Evolutionary conservation across 768 basidiomycete genomes (phyloP).

Genomic region (Albatrellus ellisii): DNA sequence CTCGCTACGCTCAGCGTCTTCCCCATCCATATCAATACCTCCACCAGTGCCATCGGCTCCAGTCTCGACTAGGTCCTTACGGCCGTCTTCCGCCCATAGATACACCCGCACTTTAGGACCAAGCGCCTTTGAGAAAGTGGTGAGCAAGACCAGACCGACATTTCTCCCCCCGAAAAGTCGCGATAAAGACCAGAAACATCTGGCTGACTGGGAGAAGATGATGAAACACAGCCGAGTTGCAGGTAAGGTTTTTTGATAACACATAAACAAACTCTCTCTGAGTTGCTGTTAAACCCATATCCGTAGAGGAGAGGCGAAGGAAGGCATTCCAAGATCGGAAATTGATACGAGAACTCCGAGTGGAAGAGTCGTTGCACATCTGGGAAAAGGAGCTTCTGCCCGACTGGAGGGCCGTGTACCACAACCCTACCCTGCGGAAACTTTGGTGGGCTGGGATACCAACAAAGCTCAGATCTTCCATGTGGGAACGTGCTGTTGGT

Average conservation of each 20-base stretch:
- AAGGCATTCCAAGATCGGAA: conserved; percentile 51
- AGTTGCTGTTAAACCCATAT: not conserved
- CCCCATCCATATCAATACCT: conserved; percentile 18
- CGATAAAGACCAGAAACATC: conserved; percentile 70
- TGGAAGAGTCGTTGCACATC: conserved; percentile 53
- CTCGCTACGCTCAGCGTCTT: not conserved
- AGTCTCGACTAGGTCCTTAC: conserved; percentile 14
- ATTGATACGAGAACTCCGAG: conserved; percentile 45
- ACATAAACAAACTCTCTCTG: not conserved
- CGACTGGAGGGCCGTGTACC: conserved; percentile 68
- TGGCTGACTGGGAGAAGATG: conserved; percentile 81
- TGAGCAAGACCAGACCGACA: conserved; percentile 73
- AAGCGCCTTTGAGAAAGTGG: conserved; percentile 62
- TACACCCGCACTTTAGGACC: conserved; percentile 47
- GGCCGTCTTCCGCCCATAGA: conserved; percentile 17
- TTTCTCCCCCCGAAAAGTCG: conserved; percentile 76
- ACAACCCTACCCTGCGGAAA: conserved; percentile 47
- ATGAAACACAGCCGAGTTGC: conserved; percentile 67
- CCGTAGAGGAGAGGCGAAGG: conserved; percentile 56
- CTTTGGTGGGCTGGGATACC: conserved; percentile 90
- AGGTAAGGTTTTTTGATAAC: conserved; percentile 33
- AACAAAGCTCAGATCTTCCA: conserved; percentile 56
- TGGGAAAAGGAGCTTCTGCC: conserved; percentile 78
- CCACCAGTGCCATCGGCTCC: conserved; percentile 22
- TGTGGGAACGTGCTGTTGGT: conserved; percentile 83